Evolutionary conservation across 495 filamentous ascomycete species (phyloP).

Genomic region (Penicillium ochrochloron): DNA sequence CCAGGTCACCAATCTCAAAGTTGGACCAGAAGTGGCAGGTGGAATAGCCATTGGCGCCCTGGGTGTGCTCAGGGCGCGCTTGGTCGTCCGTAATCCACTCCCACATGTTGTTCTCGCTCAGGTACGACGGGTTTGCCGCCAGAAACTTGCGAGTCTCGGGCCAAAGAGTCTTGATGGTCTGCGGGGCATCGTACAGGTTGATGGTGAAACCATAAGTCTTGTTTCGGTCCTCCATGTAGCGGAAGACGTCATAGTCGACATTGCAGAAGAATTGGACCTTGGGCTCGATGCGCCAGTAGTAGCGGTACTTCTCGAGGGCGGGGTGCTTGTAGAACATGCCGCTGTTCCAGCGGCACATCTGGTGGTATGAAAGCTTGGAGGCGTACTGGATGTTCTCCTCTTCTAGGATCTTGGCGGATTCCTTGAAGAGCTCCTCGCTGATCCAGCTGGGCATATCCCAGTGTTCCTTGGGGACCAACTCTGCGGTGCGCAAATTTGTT

Average conservation of each 20-base stretch:
- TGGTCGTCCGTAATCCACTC: constrained; percentile 81
- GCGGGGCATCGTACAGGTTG: constrained; percentile 90
- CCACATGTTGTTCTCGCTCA: constrained; percentile 83
- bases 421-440: constrained; percentile 79
- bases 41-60: constrained; percentile 85
- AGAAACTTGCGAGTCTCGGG: constrained; percentile 91
- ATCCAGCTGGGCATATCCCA: constrained; percentile 95
- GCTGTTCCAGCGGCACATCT: constrained; percentile 99
- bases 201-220: constrained; percentile 99
- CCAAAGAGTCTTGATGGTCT: constrained; percentile 89
- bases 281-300: constrained; percentile 99
- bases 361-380: constrained; percentile 86
- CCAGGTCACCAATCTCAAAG: constrained; percentile 96
- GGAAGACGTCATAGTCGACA: constrained; percentile 98
- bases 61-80: constrained; percentile 77
- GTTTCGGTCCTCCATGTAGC: constrained; percentile 95
- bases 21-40: constrained; percentile 99
- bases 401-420: constrained; percentile 80
- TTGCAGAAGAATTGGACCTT: constrained; percentile 99
- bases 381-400: constrained; percentile 91
- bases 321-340: constrained; percentile 98
- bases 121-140: constrained; percentile 77
- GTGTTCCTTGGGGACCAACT: constrained; percentile 89
- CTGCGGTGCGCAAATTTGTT: constrained; percentile 43
- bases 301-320: constrained; percentile 76